Percentiles rank a stretch among this genome's conserved stretches.
Evolutionary conservation across 164 flowering plant genomes (phyloP).

Genomic region (Macadamia tetraphylla): DNA sequence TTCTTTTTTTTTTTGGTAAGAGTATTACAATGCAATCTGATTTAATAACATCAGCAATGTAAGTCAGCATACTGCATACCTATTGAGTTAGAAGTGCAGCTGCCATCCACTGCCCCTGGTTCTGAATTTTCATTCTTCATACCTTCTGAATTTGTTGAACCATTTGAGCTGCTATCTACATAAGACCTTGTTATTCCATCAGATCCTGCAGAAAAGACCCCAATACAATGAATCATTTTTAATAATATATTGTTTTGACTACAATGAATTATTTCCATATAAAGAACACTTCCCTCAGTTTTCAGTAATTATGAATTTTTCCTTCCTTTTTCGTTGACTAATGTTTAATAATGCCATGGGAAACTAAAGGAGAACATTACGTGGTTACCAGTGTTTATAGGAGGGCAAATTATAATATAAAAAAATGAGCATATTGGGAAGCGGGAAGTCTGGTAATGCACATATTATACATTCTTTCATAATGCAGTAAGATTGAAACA

Average conservation of each 20-base stretch:
- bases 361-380: no score
- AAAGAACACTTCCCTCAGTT: neutral
- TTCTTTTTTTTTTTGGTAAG: neutral
- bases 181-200: constrained; percentile 23
- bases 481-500: no score
- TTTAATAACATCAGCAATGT: neutral
- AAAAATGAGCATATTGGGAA: no score
- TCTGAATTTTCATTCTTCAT: constrained; percentile 17
- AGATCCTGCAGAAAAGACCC: constrained; percentile 12
- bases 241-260: neutral
- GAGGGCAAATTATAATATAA: no score
- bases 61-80: constrained; percentile 30
- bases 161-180: constrained; percentile 19
- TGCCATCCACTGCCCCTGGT: constrained; percentile 24
- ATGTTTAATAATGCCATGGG: neutral
- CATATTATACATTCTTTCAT: no score
- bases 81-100: constrained; percentile 19
- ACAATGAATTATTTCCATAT: neutral
- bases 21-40: neutral
- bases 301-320: neutral
- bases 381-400: no score
- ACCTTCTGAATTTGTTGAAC: constrained; percentile 20
- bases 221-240: neutral
- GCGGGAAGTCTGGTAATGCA: no score
- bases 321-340: neutral